Conservation (phyloP, 2,329 filamentous ascomycete genomes). For the Talaromyces pinophilus region DNA sequence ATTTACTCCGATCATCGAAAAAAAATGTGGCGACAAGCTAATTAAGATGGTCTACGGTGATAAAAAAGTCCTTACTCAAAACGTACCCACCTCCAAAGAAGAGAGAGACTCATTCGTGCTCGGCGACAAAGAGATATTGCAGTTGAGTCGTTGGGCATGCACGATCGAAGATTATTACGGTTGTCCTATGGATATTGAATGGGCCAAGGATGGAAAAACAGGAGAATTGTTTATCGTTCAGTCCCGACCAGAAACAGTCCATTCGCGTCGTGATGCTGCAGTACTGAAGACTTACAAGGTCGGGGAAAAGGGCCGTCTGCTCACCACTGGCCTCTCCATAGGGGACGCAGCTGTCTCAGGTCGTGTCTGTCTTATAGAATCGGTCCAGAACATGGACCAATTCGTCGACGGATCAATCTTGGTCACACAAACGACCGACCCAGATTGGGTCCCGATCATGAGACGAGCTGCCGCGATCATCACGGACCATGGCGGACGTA, state of each 20-base stretch:
- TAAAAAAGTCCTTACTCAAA: slow-evolving; percentile 33
- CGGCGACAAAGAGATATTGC: slow-evolving; percentile 38
- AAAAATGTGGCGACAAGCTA: slow-evolving; percentile 38
- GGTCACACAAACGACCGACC: slow-evolving; percentile 41
- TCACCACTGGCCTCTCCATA: slow-evolving; percentile 37
- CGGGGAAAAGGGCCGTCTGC: slow-evolving; percentile 30
- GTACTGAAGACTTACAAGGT: slow-evolving; percentile 40
- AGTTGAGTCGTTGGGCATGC: slow-evolving; percentile 40
- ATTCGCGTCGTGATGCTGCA: slow-evolving; percentile 36
- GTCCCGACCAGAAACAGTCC: slow-evolving; percentile 42
- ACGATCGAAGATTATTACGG: slow-evolving; percentile 41
- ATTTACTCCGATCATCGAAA: slow-evolving; percentile 38
- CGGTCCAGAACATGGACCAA: slow-evolving; percentile 34
- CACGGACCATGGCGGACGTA: slow-evolving; percentile 35
- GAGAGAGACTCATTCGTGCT: slow-evolving; percentile 39
- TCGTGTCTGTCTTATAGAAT: slow-evolving; percentile 37
- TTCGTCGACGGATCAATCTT: slow-evolving; percentile 40
- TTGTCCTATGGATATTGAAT: slow-evolving; percentile 45
- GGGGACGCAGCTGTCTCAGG: slow-evolving; percentile 40
- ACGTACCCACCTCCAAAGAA: slow-evolving; percentile 41
- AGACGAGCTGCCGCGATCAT: slow-evolving; percentile 41
- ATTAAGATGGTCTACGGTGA: slow-evolving; percentile 42
- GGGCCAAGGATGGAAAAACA: slow-evolving; percentile 38
- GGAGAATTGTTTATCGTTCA: slow-evolving; percentile 40
- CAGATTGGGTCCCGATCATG: slow-evolving; percentile 46